Base-by-base conservation (phyloP, 345 rosid species). In the Gynandropsis gynandra region DNA sequence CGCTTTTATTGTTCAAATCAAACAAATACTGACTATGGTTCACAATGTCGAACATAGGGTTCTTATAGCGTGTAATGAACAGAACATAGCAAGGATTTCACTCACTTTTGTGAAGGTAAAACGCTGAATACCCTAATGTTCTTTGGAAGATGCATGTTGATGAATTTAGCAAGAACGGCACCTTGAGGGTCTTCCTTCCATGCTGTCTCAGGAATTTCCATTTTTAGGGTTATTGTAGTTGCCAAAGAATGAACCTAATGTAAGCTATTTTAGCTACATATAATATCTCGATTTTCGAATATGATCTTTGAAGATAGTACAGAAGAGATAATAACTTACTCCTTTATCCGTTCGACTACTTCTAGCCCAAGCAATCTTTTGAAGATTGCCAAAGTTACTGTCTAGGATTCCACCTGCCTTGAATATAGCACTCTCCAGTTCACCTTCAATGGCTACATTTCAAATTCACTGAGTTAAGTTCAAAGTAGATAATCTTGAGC, bases 261-360 rank as follows among this genome's bases (percentile, higher is more conserved):
- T 29, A 50, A 48, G 50, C 9, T 52, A 32, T 49, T 35, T 50
- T 31, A 12, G 45, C 39, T 29, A 50, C 42, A 52, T 10, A 48
- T 20, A 20, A 0, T 38, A 16, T 11, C 10, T 7, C 32, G 12
- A 27, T 66, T 56, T 17, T n/a, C 19, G 32, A 62, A 46, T 8
- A 38, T 4, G 0, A 27, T 18, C 41, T 44, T 42, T 20, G 34
- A 12, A 17, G n/a, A 51, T 31, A 1, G 13, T 36, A 47, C 36
- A 19, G 21, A 59, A 12, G 45, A 4, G 1, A 6, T 12, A 48
- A n/a, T n/a, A 69, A 67, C 89, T 70, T 67, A 84, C 98, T 73
- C 98, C 96, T 82, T 90, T 87, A 68, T 90, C 93, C 1, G 98
- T 87, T 7, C 95, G 78, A 55, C 98, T 87, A 64, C 98, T 90